Conservation (phyloP, 208 protist species). For the Wallacemonas sp. region DNA sequence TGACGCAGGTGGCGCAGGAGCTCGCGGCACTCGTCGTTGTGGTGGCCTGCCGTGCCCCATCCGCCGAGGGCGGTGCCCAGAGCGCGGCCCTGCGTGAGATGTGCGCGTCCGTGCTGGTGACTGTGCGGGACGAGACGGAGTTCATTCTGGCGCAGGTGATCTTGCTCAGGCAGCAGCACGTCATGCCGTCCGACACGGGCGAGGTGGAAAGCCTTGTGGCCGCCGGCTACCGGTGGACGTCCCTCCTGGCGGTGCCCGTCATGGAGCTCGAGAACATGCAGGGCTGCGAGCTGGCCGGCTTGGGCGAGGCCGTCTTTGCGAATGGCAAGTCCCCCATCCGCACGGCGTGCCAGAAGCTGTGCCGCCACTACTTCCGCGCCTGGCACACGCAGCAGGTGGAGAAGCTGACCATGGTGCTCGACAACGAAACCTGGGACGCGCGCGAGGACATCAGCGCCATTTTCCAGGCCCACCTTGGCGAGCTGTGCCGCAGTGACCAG, state of each 20-base stretch:
- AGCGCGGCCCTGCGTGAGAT: background rate
- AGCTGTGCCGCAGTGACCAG: slow-evolving; percentile 55
- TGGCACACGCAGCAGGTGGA: slow-evolving; percentile 61
- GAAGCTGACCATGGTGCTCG: slow-evolving; percentile 64
- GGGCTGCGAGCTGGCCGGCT: slow-evolving; percentile 24
- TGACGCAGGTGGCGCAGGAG: slow-evolving; percentile 12
- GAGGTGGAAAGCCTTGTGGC: slow-evolving; percentile 19
- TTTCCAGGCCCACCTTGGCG: slow-evolving; percentile 70
- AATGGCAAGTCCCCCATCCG: slow-evolving; percentile 27
- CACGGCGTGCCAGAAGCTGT: slow-evolving; percentile 46
- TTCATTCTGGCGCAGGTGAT: slow-evolving; percentile 6
- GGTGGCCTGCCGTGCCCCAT: no score
- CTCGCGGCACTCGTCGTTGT: background rate
- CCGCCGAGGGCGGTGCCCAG: no score
- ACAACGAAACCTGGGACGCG: slow-evolving; percentile 70
- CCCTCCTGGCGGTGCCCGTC: slow-evolving; percentile 21
- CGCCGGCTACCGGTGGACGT: slow-evolving; percentile 21
- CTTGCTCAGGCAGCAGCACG: background rate
- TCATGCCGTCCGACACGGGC: slow-evolving; percentile 4
- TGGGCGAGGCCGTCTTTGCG: background rate
- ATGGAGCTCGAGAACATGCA: slow-evolving; percentile 34
- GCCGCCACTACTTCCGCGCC: slow-evolving; percentile 53
- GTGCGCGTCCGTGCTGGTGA: background rate
- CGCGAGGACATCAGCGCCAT: slow-evolving; percentile 46
- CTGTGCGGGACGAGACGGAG: slow-evolving; percentile 4